Evolutionary conservation across 805 yeast species (phyloP).

Genomic region (Candida tibetensis): DNA sequence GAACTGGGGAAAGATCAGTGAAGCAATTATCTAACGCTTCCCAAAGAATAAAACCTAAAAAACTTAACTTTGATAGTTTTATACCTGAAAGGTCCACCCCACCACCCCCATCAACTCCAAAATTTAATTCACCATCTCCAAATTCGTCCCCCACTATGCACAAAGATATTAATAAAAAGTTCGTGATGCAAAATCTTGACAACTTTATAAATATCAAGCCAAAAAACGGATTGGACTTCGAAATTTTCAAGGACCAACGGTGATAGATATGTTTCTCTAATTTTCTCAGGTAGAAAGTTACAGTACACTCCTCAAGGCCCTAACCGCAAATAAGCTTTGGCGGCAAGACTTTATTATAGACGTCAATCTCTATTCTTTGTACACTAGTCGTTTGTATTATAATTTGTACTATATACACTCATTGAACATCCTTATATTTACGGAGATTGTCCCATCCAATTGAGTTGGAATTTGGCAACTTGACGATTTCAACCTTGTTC

Average conservation of each 20-base stretch:
- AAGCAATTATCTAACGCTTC: slow-evolving; percentile 28
- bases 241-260: slow-evolving; percentile 10
- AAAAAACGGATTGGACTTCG: slow-evolving; percentile 10
- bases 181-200: slow-evolving; percentile 9
- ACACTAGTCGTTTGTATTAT: not conserved
- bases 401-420: not conserved
- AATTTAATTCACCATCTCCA: slow-evolving; percentile 6
- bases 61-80: slow-evolving; percentile 24
- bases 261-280: not conserved
- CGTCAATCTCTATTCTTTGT: too few relatives aligned
- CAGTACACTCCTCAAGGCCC: too few relatives aligned
- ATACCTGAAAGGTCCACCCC: not conserved
- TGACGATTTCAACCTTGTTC: slow-evolving; percentile 37
- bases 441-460: slow-evolving; percentile 44
- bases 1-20: slow-evolving; percentile 38
- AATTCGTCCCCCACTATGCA: slow-evolving; percentile 2
- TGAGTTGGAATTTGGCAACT: slow-evolving; percentile 42
- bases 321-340: too few relatives aligned
- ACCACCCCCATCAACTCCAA: slow-evolving; percentile 3
- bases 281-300: slow-evolving; percentile 2
- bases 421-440: slow-evolving; percentile 22
- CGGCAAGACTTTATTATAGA: too few relatives aligned
- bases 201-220: slow-evolving; percentile 10
- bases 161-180: slow-evolving; percentile 11
- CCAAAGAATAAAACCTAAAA: slow-evolving; percentile 37